These are phyloP conservation scores for Fusarium odoratissimum DNA, from an alignment of 2,329 filamentous ascomycete species.

Conservation along the genomic window DNA sequence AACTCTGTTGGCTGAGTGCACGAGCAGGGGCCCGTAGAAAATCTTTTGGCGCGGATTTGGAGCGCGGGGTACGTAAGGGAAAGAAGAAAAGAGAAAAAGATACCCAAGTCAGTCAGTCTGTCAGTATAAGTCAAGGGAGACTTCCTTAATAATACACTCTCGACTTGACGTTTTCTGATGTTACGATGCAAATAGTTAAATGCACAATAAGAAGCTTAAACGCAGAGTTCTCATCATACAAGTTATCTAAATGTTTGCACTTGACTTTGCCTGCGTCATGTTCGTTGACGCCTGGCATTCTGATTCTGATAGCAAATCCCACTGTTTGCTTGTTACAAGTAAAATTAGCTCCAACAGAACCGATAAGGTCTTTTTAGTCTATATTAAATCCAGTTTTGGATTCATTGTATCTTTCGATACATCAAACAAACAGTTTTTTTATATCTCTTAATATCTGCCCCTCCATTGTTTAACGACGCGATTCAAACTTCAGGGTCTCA, in stretches of 20 bases:
- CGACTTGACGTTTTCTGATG: not conserved
- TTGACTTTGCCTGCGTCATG: constrained; percentile 36
- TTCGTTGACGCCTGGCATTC: constrained; percentile 29
- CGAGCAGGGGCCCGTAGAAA: constrained; percentile 38
- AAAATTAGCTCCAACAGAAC: not conserved
- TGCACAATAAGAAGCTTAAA: not conserved
- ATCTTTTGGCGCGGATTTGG: constrained; percentile 39
- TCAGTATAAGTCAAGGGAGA: not conserved
- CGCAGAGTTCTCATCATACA: not conserved
- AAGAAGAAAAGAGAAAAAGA: not conserved
- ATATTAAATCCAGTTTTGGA: too few species aligned
- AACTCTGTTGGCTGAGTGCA: constrained; percentile 26
- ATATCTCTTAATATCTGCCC: not conserved
- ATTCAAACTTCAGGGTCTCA: constrained; percentile 5
- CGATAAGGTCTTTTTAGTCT: too few species aligned
- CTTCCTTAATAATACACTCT: not conserved
- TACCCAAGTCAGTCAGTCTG: not conserved
- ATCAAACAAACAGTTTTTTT: not conserved
- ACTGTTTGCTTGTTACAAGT: not conserved
- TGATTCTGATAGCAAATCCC: not conserved
- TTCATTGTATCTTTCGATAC: not conserved
- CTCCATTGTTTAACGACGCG: not conserved
- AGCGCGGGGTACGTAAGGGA: constrained; percentile 40
- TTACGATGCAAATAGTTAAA: not conserved
- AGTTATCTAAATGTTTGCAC: not conserved